Evolutionary conservation across 1,284 basidiomycete species (phyloP).

Genomic region (Tranzscheliella williamsii): DNA sequence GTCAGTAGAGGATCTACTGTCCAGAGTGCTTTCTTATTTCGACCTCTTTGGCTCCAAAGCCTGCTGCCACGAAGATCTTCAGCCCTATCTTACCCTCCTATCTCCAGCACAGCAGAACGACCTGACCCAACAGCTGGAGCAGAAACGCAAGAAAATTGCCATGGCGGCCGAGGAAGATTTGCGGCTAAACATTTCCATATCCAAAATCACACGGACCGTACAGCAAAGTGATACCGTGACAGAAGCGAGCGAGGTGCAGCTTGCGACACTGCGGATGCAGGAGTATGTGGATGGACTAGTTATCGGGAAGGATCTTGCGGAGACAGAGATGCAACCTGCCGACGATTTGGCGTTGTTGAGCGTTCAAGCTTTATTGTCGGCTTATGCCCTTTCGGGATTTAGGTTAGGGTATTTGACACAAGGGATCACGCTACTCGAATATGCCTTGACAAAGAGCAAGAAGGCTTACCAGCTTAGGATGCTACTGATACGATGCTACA

Average conservation of each 20-base stretch:
- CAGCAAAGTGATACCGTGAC: conserved; percentile 6
- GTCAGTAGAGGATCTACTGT: conserved; percentile 3
- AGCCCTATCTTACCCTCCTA: conserved; percentile 68
- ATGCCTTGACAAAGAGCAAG: conserved; percentile 23
- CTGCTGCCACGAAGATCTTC: conserved; percentile 82
- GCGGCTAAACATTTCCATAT: conserved; percentile 26
- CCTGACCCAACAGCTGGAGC: conserved; percentile 1
- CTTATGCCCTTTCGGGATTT: conserved; percentile 46
- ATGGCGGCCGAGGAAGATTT: conserved; percentile 15
- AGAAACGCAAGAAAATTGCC: conserved; percentile 2
- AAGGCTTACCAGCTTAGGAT: conserved; percentile 49
- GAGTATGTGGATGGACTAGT: conserved; percentile 69
- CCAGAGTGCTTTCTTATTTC: conserved; percentile 67
- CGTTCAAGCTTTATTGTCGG: conserved; percentile 70
- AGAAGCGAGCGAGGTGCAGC: conserved; percentile 4
- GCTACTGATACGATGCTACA: conserved; percentile 36
- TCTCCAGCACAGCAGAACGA: conserved; percentile 61
- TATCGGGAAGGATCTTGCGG: conserved; percentile 69
- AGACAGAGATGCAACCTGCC: conserved; percentile 80
- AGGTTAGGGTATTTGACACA: conserved; percentile 8
- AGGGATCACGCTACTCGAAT: conserved; percentile 26
- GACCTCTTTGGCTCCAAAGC: conserved; percentile 74
- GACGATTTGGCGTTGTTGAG: conserved; percentile 81
- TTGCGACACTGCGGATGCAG: conserved; percentile 14
- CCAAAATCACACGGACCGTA: conserved; percentile 28